Conservation (phyloP, 176 grass and related monocot genomes). For the Oryza longistaminata region DNA sequence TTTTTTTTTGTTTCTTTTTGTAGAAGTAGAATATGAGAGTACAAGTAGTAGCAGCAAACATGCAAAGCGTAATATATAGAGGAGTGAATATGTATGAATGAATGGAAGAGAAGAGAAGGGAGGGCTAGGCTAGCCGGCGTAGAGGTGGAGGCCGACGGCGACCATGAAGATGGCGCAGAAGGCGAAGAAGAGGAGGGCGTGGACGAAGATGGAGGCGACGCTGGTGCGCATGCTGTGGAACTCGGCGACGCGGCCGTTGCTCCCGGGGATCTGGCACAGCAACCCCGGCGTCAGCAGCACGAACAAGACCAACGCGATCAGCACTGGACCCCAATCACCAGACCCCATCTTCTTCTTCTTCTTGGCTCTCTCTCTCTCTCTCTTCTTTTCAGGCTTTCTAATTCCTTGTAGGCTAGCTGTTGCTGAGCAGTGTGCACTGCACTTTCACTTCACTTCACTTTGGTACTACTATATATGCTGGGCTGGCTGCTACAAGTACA, state of each 20-base stretch:
- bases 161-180: conserved; percentile 58
- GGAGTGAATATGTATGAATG: no score
- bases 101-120: not conserved
- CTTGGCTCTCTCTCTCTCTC: no score
- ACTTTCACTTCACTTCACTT: no score
- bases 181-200: conserved; percentile 58
- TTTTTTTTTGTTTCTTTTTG: no score
- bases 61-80: not conserved
- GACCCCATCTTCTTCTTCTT: not conserved
- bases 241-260: conserved; percentile 20
- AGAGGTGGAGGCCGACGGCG: conserved; percentile 42
- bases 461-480: no score
- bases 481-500: no score
- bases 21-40: not conserved
- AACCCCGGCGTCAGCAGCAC: conserved; percentile 51
- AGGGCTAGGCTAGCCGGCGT: not conserved
- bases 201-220: conserved; percentile 42
- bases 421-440: not conserved
- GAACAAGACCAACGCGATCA: conserved; percentile 54
- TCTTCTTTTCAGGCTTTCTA: not conserved
- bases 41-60: not conserved
- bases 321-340: conserved; percentile 50
- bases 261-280: conserved; percentile 48
- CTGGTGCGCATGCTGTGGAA: conserved; percentile 54
- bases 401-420: not conserved